These are phyloP conservation scores for Stagonosporopsis rhizophila DNA, from an alignment of 2,329 filamentous ascomycete genomes.

Conservation along the genomic window DNA sequence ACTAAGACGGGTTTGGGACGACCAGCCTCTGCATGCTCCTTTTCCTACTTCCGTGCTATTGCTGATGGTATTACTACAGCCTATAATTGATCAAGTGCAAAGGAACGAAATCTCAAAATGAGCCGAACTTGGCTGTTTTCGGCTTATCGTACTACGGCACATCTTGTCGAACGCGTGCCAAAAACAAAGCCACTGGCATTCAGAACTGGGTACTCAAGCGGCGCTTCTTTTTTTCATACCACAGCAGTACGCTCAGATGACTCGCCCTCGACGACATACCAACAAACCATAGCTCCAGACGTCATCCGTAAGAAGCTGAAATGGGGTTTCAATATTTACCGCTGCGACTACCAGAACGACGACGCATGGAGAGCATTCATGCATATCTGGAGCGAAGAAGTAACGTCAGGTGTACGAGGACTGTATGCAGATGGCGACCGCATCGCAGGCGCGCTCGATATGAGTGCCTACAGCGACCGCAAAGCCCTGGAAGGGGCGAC, in stretches of 20 bases:
- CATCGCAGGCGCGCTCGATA: conserved; percentile 2
- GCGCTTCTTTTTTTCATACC: not conserved
- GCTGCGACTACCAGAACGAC: not conserved
- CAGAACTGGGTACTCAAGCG: not conserved
- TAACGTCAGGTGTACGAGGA: not conserved
- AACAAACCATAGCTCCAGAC: not conserved
- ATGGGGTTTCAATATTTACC: conserved; percentile 8
- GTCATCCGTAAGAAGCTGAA: not conserved
- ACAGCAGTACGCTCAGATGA: not conserved
- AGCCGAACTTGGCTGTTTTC: not conserved
- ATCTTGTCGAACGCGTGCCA: not conserved
- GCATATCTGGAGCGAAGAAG: not conserved
- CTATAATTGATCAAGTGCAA: not conserved
- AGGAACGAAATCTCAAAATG: not conserved
- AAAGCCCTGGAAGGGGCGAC: conserved; percentile 1
- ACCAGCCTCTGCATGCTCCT: too few relatives aligned
- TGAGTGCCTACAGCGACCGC: conserved; percentile 2
- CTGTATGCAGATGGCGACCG: conserved; percentile 4
- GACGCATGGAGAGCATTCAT: conserved; percentile 4
- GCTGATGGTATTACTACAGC: not conserved
- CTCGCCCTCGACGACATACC: not conserved
- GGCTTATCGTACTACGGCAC: not conserved
- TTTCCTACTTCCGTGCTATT: not conserved
- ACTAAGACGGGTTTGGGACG: not conserved
- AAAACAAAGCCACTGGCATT: not conserved